A percentile compares a stretch with the other conserved stretches of the same genome.
Conservation (phyloP, 441 rosid species). For the Syzygium syzygioides region DNA sequence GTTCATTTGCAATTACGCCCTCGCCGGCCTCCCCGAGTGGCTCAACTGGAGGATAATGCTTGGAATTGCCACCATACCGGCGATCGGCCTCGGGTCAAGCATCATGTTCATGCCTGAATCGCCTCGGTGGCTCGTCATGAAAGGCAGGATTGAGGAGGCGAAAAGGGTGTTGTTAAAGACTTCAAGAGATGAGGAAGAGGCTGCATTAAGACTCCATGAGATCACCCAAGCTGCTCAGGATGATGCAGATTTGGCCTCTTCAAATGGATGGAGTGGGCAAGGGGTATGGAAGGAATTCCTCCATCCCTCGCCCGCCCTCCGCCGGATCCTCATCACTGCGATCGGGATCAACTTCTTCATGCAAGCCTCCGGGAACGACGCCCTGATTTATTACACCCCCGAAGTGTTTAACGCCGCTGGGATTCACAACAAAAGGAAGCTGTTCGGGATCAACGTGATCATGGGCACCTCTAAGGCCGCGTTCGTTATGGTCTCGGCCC, state of each 20-base stretch:
- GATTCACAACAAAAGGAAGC: slow-evolving; percentile 25
- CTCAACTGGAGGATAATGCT: slow-evolving; percentile 52
- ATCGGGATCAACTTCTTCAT: slow-evolving; percentile 62
- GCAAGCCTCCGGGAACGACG: slow-evolving; percentile 77
- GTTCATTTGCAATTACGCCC: slow-evolving; percentile 29
- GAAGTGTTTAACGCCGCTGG: slow-evolving; percentile 49
- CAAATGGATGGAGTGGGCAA: slow-evolving; percentile 19
- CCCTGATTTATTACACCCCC: slow-evolving; percentile 55
- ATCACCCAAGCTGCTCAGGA: slow-evolving; percentile 22
- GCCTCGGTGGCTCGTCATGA: slow-evolving; percentile 53
- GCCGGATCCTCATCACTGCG: slow-evolving; percentile 47
- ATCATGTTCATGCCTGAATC: slow-evolving; percentile 50
- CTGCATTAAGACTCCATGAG: slow-evolving; percentile 34
- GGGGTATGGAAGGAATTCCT: slow-evolving; percentile 46
- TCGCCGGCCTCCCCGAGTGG: slow-evolving; percentile 26
- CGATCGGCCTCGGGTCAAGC: slow-evolving; percentile 29
- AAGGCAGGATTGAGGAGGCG: slow-evolving; percentile 33
- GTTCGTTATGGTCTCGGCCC: slow-evolving; percentile 47
- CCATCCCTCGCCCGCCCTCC: slow-evolving; percentile 33
- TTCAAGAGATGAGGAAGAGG: slow-evolving; percentile 32
- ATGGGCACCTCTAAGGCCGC: slow-evolving; percentile 42
- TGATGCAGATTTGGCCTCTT: background rate
- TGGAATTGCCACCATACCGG: slow-evolving; percentile 40
- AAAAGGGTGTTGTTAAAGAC: slow-evolving; percentile 31
- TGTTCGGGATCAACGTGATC: slow-evolving; percentile 43